Evolutionary conservation across 129 eudicot species (phyloP), one percentile per base, ranked within the genome.

Genomic region (Lactuca sativa): DNA sequence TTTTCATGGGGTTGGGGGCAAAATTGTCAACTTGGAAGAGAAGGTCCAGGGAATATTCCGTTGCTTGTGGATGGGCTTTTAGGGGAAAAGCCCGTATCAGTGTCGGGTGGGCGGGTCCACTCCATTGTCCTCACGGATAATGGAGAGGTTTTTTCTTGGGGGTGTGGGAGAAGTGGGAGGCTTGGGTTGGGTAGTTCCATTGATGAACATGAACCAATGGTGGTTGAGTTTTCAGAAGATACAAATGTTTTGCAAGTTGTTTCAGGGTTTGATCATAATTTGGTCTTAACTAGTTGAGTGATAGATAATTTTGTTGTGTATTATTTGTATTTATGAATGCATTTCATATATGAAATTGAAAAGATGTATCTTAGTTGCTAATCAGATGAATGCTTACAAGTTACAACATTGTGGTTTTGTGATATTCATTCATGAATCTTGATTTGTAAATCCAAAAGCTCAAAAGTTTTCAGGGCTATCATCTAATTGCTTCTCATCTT

Each of bases 1-100:
- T 73, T 77, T 49, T 90, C 99, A 76, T 95, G 99, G 99, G 99
- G 99, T 52, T 90, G 97, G 99, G 91, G 89, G 47, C 81, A 71
- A 56, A 83, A 70, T 74, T 78, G 75, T 68, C 99, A 93, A 76
- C 93, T 93, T n/a, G 99, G 99, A 31, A 85, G 99, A 49, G 78
- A 74, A 43, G 93, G 99, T 8, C 84, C 88, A 6, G 77, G 82
- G 60, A 81, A 79, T 74, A 56, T 80, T 56, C 97, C 95, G 0
- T 34, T 64, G 57, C 78, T 69, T 13, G 87, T 95, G 47, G 96
- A 80, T 12, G 83, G 85, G 67, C 74, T 90, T 40, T 64, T 38
- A 15, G 90, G 82, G 68, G 95, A 86, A 70, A 69, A 16, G 38
- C 87, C 87, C 2, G 31, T 80, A 10, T 69, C 82, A 9, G 89